Evolutionary conservation across 2,329 filamentous ascomycete species (phyloP).

Genomic region (Microcyclosporella mali): DNA sequence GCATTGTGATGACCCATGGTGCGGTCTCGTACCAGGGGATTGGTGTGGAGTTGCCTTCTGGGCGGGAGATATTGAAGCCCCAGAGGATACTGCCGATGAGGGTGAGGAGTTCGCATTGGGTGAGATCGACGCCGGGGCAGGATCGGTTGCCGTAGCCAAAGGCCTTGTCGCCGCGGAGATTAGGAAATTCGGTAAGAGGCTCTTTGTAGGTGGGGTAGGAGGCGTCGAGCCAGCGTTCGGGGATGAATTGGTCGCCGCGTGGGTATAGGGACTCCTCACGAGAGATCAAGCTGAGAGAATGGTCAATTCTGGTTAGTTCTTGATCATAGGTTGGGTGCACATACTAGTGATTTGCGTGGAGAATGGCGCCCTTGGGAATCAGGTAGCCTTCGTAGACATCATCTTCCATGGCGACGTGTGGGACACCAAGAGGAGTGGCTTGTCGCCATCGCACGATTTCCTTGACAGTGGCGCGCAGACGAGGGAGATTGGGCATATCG

Average conservation of each 20-base stretch:
- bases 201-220: constrained; percentile 33
- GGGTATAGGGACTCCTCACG: constrained; percentile 29
- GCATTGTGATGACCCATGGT: constrained; percentile 32
- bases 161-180: constrained; percentile 27
- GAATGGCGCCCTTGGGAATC: constrained; percentile 33
- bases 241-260: constrained; percentile 27
- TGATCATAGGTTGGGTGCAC: background rate
- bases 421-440: constrained; percentile 36
- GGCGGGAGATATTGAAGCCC: constrained; percentile 28
- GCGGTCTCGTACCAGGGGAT: constrained; percentile 31
- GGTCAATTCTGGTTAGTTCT: constrained; percentile 3
- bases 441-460: constrained; percentile 32
- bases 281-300: constrained; percentile 24
- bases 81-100: constrained; percentile 29
- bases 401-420: constrained; percentile 32
- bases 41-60: constrained; percentile 21
- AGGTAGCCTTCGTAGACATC: constrained; percentile 34
- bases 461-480: constrained; percentile 31
- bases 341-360: constrained; percentile 32
- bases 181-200: constrained; percentile 32
- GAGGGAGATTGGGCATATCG: constrained; percentile 30
- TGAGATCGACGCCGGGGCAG: constrained; percentile 32
- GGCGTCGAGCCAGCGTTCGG: constrained; percentile 31
- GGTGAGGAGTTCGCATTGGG: constrained; percentile 26
- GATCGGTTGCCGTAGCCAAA: constrained; percentile 33